These are phyloP conservation scores for Urochloa ruziziensis DNA, from an alignment of 176 grass and related monocot genomes.

Conservation along the genomic window DNA sequence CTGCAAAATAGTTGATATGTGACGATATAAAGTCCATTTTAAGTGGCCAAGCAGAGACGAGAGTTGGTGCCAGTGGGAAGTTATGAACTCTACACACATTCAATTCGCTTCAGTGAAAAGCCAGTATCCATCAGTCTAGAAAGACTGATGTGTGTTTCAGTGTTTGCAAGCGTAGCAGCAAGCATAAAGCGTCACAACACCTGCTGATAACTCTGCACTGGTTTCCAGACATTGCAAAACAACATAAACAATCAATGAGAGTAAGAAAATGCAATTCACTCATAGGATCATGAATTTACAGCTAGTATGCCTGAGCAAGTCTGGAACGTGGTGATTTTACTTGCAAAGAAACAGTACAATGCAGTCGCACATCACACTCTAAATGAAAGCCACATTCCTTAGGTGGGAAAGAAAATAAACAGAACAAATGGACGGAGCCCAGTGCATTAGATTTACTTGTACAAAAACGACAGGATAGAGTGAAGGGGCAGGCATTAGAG, in stretches of 20 bases:
- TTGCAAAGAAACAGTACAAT: conserved; percentile 22
- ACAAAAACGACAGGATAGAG: not conserved
- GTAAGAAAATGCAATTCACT: not conserved
- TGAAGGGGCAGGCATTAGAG: not conserved
- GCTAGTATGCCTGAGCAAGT: not conserved
- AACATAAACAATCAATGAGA: not conserved
- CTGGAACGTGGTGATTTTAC: not conserved
- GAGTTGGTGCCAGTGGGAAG: not conserved
- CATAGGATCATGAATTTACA: conserved; percentile 19
- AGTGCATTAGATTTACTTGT: conserved; percentile 32
- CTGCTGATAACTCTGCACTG: not conserved
- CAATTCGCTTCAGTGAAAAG: not conserved
- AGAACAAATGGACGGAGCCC: conserved; percentile 13
- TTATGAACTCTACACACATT: not conserved
- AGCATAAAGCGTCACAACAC: not conserved
- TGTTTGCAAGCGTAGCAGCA: not conserved
- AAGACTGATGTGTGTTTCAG: not conserved
- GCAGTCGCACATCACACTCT: conserved; percentile 14
- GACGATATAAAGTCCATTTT: not conserved
- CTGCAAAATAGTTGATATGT: not conserved
- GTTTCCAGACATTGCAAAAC: not conserved
- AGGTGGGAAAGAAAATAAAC: not conserved
- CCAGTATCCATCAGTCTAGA: not conserved
- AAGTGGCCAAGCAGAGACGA: not conserved
- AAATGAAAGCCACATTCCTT: conserved; percentile 10